Conservation (phyloP, 352 stramenopile genomes). For the Thraustochytrium sp. region DNA sequence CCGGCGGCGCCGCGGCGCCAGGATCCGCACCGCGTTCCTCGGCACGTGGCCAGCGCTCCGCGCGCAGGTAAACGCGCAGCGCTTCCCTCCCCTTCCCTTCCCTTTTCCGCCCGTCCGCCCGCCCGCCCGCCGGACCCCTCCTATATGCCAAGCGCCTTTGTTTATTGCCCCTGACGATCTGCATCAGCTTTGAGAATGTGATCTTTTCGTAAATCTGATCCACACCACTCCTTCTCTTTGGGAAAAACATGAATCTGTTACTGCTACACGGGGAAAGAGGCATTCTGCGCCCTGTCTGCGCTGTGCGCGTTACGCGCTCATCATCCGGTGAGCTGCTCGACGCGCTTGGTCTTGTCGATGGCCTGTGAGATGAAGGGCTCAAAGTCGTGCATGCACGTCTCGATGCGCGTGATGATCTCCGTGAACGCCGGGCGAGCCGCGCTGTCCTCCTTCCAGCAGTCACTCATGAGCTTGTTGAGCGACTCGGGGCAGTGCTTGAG, state of each 20-base stretch:
- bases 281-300: not conserved
- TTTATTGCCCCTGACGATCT: no score
- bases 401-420: constrained; percentile 61
- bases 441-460: constrained; percentile 68
- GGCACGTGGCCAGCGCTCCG: no score
- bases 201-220: no score
- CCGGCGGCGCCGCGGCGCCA: not conserved
- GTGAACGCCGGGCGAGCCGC: constrained; percentile 67
- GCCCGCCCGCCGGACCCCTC: no score
- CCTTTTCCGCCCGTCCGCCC: no score
- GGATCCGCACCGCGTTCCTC: no score
- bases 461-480: constrained; percentile 52
- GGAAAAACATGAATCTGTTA: no score
- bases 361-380: constrained; percentile 41
- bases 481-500: constrained; percentile 48
- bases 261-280: not conserved
- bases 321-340: not conserved
- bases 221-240: no score
- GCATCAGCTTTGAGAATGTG: no score
- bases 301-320: not conserved
- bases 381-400: not conserved
- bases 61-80: no score
- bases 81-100: no score
- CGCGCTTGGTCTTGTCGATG: constrained; percentile 35
- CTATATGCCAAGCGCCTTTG: no score